Base-by-base conservation (phyloP, 192 early-diverging fungal genomes). In the Linnemannia hyalina region DNA sequence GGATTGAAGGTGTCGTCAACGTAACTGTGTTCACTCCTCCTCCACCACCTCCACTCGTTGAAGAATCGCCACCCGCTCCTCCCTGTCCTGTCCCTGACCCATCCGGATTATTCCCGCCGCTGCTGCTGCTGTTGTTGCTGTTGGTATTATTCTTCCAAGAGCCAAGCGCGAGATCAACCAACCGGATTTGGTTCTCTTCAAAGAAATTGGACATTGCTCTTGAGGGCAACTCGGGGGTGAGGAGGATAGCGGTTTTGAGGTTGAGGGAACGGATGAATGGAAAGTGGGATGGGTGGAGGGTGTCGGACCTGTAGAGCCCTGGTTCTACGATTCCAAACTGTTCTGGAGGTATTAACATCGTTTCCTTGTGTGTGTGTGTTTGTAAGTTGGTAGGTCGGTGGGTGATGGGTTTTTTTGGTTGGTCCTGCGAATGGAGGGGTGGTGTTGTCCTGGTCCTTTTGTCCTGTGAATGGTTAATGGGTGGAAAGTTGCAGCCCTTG, bases 281-380 rank as follows among this genome's bases (percentile, higher is more conserved):
- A 75, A 97, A 95, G 78, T 97, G 91, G 47, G 91, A 80, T 26
- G 92, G 89, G 9, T 95, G 92, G 35, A 98, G 87, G 68, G 94
- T 93, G 52, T 94, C 94, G 20, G 95, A 96, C 6, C 98, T 94
- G 82, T 98, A 98, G 5, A 99, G 89, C 22, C 96, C 96, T 54
- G 92, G 91, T 76, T 99, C 97, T 26, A 99, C 96, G 65, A 95
- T 95, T 29, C 96, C 97, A 89, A 97, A 98, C 10, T 95, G 93
- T 74, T 98, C 97, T 36, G 96, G 96, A 52, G 93, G 93, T 32
- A 88, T 90, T 6, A 93, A 60, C 77, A 93, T 85, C 7, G 8
- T 41, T 41, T 20, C 15, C 22, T 41, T 73, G 5, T 23, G 0
- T 49, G 20, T 4, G n/a, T 11, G 69, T 6, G 44, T 3, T 46